Evolutionary conservation across 106 monocot genomes (phyloP), one percentile per base, ranked within the genome.

Genomic region (Acanthochlamys bracteata): DNA sequence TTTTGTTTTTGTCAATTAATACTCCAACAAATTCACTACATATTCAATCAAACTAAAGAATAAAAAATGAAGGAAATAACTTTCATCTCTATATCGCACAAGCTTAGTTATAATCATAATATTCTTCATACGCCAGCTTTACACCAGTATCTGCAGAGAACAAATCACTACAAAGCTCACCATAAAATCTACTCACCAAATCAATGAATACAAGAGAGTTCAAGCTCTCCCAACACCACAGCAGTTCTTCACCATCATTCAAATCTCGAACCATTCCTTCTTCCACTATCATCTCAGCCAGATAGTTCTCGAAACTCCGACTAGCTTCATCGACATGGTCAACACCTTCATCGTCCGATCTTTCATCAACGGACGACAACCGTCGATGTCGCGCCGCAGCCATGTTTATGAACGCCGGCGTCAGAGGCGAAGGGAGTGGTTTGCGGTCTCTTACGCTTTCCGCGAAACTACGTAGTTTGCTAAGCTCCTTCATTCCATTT

Each of bases 231-330:
- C 92, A 93, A 39, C 75, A 82, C 16, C 53, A 53, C 11, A 93
- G 72, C 21, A 93, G 77, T 72, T 93, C 88, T 72, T 93, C 92
- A 42, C 87, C 84, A 56, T 87, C 87, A 69, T 47, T 72, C 61
- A 88, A 40, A 64, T 88, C 92, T 58, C 75, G 78, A 59, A 82
- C 75, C 79, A 71, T 79, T 75, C 79, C 73, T 57, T 88, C 88
- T 60, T 93, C 84, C 55, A 74, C 70, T 10, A 93, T 59, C 88
- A 93, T 84, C 80, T 93, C 79, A 66, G 66, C 77, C 66, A 93
- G 58, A 23, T 80, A 69, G 11, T 67, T 73, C 73, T 93, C 88
- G 11, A 93, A 93, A 25, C 73, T 82, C 69, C 72, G 57, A 25
- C 91, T 86, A 6, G 86, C 83, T 33, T 65, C 71, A 53, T 85